Conservation (phyloP, 2,329 filamentous ascomycete genomes). For the Gliomastix tumulicola region DNA sequence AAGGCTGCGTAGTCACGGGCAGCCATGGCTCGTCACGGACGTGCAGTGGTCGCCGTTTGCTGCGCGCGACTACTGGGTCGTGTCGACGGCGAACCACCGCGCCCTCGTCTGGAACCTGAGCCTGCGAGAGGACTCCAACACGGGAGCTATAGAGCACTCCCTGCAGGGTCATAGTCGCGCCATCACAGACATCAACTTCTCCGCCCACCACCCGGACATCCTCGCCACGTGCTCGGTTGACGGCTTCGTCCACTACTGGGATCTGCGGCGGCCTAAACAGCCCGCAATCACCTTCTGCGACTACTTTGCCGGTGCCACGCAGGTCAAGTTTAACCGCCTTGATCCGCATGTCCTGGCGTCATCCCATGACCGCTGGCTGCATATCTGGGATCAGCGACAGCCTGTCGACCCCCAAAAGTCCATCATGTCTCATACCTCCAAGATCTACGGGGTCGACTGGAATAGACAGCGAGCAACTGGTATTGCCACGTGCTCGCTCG, state of each 20-base stretch:
- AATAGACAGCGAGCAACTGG: conserved; percentile 68
- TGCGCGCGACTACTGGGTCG: conserved; percentile 83
- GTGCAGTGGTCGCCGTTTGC: conserved; percentile 97
- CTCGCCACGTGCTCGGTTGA: conserved; percentile 89
- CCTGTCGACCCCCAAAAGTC: conserved; percentile 72
- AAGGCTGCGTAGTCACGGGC: conserved; percentile 71
- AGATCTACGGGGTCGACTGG: conserved; percentile 96
- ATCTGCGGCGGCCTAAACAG: conserved; percentile 66
- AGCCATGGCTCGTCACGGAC: conserved; percentile 92
- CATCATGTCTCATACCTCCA: conserved; percentile 82
- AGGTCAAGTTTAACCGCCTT: conserved; percentile 91
- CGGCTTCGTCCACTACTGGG: conserved; percentile 90
- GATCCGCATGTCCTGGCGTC: conserved; percentile 83
- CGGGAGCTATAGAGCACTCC: conserved; percentile 74
- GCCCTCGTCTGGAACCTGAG: conserved; percentile 91
- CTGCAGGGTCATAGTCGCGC: conserved; percentile 77
- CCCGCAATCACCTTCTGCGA: conserved; percentile 80
- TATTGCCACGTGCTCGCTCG: conserved; percentile 81
- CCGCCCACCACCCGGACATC: conserved; percentile 82
- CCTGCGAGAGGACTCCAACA: conserved; percentile 63
- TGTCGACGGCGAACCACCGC: conserved; percentile 90
- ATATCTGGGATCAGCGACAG: conserved; percentile 85
- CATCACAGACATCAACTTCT: conserved; percentile 96
- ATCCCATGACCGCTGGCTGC: conserved; percentile 79
- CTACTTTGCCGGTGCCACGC: conserved; percentile 89